Evolutionary conservation across 2,329 filamentous ascomycete genomes (phyloP).

Genomic region (Monosporascus cannonballus): DNA sequence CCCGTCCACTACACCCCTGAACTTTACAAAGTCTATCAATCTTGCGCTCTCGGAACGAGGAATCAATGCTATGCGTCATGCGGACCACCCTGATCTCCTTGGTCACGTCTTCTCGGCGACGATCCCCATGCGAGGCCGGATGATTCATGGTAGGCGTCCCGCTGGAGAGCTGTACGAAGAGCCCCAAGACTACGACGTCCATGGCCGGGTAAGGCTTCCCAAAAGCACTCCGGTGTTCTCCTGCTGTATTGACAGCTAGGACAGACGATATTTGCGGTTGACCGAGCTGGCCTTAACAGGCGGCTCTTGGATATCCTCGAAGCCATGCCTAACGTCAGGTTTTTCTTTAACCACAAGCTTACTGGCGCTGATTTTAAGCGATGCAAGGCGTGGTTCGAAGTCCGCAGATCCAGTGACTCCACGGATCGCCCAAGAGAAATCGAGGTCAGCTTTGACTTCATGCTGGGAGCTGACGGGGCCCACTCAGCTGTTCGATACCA

Average conservation of each 20-base stretch:
- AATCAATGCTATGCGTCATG: slow-evolving; percentile 76
- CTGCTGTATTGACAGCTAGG: slow-evolving; percentile 1
- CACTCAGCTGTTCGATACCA: slow-evolving; percentile 89
- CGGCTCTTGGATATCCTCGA: slow-evolving; percentile 78
- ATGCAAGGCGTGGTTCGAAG: slow-evolving; percentile 84
- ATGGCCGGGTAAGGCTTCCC: slow-evolving; percentile 61
- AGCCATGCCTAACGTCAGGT: slow-evolving; percentile 76
- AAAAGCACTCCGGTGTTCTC: background rate
- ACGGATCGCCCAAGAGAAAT: slow-evolving; percentile 59
- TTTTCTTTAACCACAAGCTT: slow-evolving; percentile 92
- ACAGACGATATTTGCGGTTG: slow-evolving; percentile 78
- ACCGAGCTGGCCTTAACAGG: slow-evolving; percentile 78
- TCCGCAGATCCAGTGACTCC: slow-evolving; percentile 29
- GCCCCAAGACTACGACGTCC: slow-evolving; percentile 84
- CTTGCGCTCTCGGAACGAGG: slow-evolving; percentile 89
- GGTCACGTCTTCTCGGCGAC: slow-evolving; percentile 69
- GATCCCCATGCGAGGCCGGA: slow-evolving; percentile 90
- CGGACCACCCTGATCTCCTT: slow-evolving; percentile 61
- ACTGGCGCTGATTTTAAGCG: slow-evolving; percentile 78
- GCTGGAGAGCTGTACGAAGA: slow-evolving; percentile 66
- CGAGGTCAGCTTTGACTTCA: slow-evolving; percentile 80
- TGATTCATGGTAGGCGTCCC: slow-evolving; percentile 75
- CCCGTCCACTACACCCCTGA: slow-evolving; percentile 74
- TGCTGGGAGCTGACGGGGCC: slow-evolving; percentile 92
- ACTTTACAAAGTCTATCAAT: slow-evolving; percentile 99